Evolutionary conservation across 2,329 filamentous ascomycete species (phyloP).

Genomic region (Ceratocystis smalleyi): DNA sequence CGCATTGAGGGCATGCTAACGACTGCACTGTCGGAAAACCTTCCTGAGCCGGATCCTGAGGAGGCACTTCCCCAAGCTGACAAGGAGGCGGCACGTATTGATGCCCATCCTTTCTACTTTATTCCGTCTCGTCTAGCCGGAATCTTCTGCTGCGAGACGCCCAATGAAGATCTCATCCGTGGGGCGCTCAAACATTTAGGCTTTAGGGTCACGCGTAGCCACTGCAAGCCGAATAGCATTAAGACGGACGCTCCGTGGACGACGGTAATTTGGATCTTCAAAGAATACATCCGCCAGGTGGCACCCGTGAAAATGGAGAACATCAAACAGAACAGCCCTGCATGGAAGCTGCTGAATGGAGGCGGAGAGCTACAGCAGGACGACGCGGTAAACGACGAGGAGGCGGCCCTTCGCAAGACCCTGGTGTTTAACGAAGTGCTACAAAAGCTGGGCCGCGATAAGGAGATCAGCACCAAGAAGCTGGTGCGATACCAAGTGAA

Average conservation of each 20-base stretch:
- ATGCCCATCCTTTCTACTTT: slow-evolving; percentile 76
- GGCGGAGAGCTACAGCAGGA: slow-evolving; percentile 17
- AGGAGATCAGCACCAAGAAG: slow-evolving; percentile 47
- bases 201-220: slow-evolving; percentile 69
- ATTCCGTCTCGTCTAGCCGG: slow-evolving; percentile 59
- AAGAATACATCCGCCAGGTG: slow-evolving; percentile 76
- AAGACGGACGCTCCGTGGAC: slow-evolving; percentile 89
- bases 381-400: slow-evolving; percentile 16
- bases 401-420: slow-evolving; percentile 40
- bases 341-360: slow-evolving; percentile 48
- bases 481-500: slow-evolving; percentile 81
- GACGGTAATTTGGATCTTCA: slow-evolving; percentile 82
- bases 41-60: slow-evolving; percentile 26
- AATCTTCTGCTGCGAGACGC: slow-evolving; percentile 62
- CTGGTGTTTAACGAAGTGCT: slow-evolving; percentile 61
- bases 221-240: slow-evolving; percentile 77
- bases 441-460: slow-evolving; percentile 50
- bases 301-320: slow-evolving; percentile 59
- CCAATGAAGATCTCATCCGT: slow-evolving; percentile 61
- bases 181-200: slow-evolving; percentile 70
- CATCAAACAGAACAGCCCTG: slow-evolving; percentile 54
- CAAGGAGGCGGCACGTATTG: slow-evolving; percentile 45
- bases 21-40: slow-evolving; percentile 65
- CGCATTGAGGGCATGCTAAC: slow-evolving; percentile 84
- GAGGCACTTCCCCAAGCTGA: slow-evolving; percentile 25